Evolutionary conservation across 2,329 filamentous ascomycete species (phyloP), one percentile per base, ranked within the genome.

Genomic region (Fusarium sp.): DNA sequence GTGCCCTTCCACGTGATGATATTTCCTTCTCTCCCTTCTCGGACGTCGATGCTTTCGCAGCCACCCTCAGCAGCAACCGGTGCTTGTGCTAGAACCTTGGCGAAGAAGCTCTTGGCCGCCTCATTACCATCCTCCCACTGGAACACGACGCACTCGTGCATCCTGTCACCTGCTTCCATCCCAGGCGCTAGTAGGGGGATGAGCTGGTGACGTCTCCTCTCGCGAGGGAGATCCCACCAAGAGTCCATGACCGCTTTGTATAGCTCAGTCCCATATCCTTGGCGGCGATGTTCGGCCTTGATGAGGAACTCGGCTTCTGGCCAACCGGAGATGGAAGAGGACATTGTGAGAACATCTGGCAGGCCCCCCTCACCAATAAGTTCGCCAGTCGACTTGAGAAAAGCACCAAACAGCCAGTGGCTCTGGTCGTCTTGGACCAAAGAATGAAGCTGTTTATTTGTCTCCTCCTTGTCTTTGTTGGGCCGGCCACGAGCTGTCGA

Each of bases 291-390:
- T 17, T 57, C 38, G 2, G 65, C 65, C 15, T 62, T 68, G 56
- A 68, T 36, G 15, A 68, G 45, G 4, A 68, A 68, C 17, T 68
- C 66, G 21, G 61, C 66, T 40, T 68, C 66, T 9, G 66, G 66
- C 66, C 66, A 68, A 6, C 66, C 66, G 19, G 66, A 68, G 30
- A 50, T 30, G 0, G 66, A 68, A 5, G 61, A 58, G 3, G 39
- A 26, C 66, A 68, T 68, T 42, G n/a, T 28, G 3, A 53, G 47
- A 11, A 60, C 59, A 7, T 68, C 66, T 15, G 61, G 39, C 4
- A 68, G 19, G n/a, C 66, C 66, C 20, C 56, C 66, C 21, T 68
- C 66, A 24, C 61, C 66, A 6, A 68, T 68, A 8, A 68, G 43
- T 34, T 68, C 66, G 6, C 43, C 45, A 4, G 66, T 68, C 7